These are phyloP conservation scores for Clitopilus hobsonii DNA, from an alignment of 768 basidiomycete species.

Conservation along the genomic window DNA sequence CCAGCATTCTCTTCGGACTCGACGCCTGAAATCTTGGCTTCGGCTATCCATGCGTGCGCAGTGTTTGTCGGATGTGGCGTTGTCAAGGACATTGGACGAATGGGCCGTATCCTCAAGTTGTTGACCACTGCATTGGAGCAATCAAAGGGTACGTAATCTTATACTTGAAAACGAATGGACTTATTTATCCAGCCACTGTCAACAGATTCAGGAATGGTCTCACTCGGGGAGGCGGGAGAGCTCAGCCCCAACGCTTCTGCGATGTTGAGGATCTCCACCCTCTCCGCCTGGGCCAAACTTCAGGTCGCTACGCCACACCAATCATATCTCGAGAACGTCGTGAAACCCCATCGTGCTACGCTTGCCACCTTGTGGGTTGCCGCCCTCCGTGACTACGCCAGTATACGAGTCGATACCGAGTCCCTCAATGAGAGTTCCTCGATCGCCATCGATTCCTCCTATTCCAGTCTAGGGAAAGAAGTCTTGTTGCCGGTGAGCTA, in stretches of 20 bases:
- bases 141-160: constrained; percentile 61
- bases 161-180: background rate
- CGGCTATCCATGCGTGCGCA: constrained; percentile 90
- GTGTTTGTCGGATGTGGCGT: constrained; percentile 94
- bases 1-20: constrained; percentile 95
- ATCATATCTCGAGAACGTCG: constrained; percentile 71
- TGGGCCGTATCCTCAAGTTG: constrained; percentile 92
- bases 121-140: constrained; percentile 86
- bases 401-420: constrained; percentile 86
- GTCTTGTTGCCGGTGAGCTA: constrained; percentile 80
- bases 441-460: constrained; percentile 74
- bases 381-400: constrained; percentile 87
- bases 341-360: constrained; percentile 71
- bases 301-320: constrained; percentile 74
- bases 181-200: background rate
- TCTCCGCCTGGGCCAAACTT: constrained; percentile 95
- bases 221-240: constrained; percentile 82
- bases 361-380: constrained; percentile 87
- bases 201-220: constrained; percentile 76
- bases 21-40: constrained; percentile 90
- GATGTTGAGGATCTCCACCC: constrained; percentile 87
- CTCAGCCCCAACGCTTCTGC: constrained; percentile 92
- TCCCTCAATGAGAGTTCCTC: constrained; percentile 72
- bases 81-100: constrained; percentile 81
- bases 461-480: constrained; percentile 86